Evolutionary conservation across 495 filamentous ascomycete species (phyloP).

Genomic region (Aspergillus egyptiacus): DNA sequence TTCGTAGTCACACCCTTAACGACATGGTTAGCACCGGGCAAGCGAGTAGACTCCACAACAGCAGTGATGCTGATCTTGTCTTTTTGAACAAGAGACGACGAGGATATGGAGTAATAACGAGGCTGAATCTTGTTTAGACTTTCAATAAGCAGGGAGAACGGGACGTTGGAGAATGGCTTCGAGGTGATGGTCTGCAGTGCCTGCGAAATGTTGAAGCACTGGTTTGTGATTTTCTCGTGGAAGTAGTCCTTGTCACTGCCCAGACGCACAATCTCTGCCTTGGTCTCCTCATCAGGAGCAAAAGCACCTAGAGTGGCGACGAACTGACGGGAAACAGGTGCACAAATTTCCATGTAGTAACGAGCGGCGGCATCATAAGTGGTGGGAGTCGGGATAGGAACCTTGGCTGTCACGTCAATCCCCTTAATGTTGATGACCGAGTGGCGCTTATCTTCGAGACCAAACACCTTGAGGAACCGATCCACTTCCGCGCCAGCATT

Average conservation of each 20-base stretch:
- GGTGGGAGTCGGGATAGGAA: constrained; percentile 94
- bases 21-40: constrained; percentile 72
- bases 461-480: constrained; percentile 76
- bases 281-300: constrained; percentile 75
- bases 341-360: constrained; percentile 96
- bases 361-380: constrained; percentile 91
- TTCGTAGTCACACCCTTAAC: constrained; percentile 96
- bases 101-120: constrained; percentile 99
- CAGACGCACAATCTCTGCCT: constrained; percentile 80
- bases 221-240: constrained; percentile 73
- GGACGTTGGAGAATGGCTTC: constrained; percentile 72
- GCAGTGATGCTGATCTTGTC: constrained; percentile 92
- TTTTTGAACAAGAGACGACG: constrained; percentile 89
- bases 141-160: constrained; percentile 94
- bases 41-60: constrained; percentile 76
- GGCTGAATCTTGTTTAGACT: constrained; percentile 91
- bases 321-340: constrained; percentile 94
- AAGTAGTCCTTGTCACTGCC: constrained; percentile 96
- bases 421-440: constrained; percentile 85
- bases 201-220: constrained; percentile 87
- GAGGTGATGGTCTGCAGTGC: constrained; percentile 70
- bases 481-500: constrained; percentile 92
- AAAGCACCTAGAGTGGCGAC: constrained; percentile 82
- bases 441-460: constrained; percentile 68
- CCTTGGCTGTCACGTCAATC: constrained; percentile 91